These are phyloP conservation scores for Aspergillus sclerotiicarbonarius DNA, from an alignment of 495 filamentous ascomycete genomes.

Conservation along the genomic window DNA sequence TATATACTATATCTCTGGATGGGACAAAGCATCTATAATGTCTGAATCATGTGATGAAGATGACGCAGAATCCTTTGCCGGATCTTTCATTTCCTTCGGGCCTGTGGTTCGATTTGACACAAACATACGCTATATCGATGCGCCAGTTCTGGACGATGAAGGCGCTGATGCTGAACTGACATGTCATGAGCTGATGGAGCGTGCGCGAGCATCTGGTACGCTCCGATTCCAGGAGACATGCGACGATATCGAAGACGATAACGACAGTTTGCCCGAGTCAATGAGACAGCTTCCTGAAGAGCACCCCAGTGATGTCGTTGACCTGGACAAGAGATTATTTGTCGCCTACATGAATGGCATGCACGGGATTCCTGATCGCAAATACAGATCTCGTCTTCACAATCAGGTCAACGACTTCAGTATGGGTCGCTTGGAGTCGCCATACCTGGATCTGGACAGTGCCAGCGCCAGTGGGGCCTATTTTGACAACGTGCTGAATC, in stretches of 20 bases:
- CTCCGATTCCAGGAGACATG: constrained; percentile 15
- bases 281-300: constrained; percentile 34
- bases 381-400: constrained; percentile 37
- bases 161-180: constrained; percentile 32
- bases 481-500: constrained; percentile 36
- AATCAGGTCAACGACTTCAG: constrained; percentile 37
- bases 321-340: constrained; percentile 42
- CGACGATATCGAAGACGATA: constrained; percentile 15
- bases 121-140: constrained; percentile 39
- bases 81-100: constrained; percentile 44
- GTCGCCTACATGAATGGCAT: constrained; percentile 49
- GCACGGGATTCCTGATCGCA: constrained; percentile 33
- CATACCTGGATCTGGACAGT: constrained; percentile 37
- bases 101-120: constrained; percentile 39
- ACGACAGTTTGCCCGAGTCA: constrained; percentile 15
- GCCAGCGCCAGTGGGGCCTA: constrained; percentile 32
- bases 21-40: constrained; percentile 34
- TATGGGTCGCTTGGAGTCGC: constrained; percentile 30
- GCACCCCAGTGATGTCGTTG: constrained; percentile 38
- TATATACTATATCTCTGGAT: constrained; percentile 35
- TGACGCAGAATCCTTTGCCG: constrained; percentile 39
- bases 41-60: constrained; percentile 34
- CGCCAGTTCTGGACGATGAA: constrained; percentile 26
- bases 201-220: constrained; percentile 28
- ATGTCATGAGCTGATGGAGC: constrained; percentile 45